Base-by-base conservation (phyloP, 2,329 filamentous ascomycete genomes). In the Sporothrix sp. region DNA sequence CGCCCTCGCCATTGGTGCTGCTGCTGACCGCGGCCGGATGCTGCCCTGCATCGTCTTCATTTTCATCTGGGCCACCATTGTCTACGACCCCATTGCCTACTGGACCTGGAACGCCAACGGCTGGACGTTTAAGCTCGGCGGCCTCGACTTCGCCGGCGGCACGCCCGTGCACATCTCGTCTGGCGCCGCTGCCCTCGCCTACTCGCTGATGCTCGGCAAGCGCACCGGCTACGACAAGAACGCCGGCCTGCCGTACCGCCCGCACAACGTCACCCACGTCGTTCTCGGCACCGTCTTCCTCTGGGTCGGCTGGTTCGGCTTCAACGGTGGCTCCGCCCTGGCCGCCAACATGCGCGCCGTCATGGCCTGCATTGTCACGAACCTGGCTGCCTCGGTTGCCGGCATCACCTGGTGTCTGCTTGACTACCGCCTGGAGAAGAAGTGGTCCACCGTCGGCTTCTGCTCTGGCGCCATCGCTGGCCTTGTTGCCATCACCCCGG, bases 261-360 rank as follows among this genome's bases (percentile, higher is more conserved):
- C 89, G 9, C 89, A 95, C 71, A 95, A 95, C 61, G 87, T 94
- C 42, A 93, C 88, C 4, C 87, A 94, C 65, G 89, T 95, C 58
- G 87, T 95, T 48, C 85, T 94, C 51, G 89, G 89, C 27, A 95
- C 89, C 3, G 87, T 95, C 42, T 95, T 95, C 69, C 81, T 95
- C 14, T 95, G 89, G 88, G 85, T 95, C 14, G 89, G 89, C 49
- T 95, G 88, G 89, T 94, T 95, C 62, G 89, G 89, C 43, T 95
- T 95, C 79, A 95, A 95, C 61, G 87, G 86, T 45, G 88, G 88
- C 57, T 89, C 84, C 14, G 88, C 87, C 13, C 72, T 93, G 50
- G 75, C 82, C 44, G 87, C 87, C 47, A 94, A 93, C 66, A 67
- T 95, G 62, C 83, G 89, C 44, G 87, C 87, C 39, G 77, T 95